phyloP scores from a whole-genome alignment of 768 basidiomycete species.

The Lentinus tigrinus region DNA sequence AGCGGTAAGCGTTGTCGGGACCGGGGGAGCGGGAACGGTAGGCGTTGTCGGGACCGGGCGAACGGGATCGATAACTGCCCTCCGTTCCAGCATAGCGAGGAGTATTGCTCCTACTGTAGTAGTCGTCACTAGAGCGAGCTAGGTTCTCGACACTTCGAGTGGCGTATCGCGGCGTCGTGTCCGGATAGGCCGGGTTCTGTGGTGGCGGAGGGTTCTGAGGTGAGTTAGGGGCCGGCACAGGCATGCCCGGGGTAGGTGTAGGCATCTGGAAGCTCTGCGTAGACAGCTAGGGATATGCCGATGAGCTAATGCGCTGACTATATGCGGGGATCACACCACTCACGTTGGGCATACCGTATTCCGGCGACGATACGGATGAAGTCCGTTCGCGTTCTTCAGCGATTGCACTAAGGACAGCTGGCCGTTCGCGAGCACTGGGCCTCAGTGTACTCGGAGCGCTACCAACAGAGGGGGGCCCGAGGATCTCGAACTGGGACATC shows the following conservation, averaged over 20 bases:
- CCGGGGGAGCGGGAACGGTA: constrained; percentile 1
- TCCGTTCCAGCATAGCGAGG: constrained; percentile 7
- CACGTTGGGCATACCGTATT: constrained; percentile 7
- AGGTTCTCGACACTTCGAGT: background rate
- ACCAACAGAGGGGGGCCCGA: constrained; percentile 40
- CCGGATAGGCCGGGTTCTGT: constrained; percentile 6
- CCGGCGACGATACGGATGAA: constrained; percentile 20
- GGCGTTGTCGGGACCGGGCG: background rate
- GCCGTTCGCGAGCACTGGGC: constrained; percentile 27
- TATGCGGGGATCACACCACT: background rate
- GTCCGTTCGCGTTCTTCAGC: constrained; percentile 31
- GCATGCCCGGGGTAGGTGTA: constrained; percentile 13
- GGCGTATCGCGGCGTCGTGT: constrained; percentile 3
- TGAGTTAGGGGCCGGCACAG: background rate
- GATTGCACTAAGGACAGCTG: constrained; percentile 51
- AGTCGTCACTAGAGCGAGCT: background rate
- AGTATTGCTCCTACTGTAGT: background rate
- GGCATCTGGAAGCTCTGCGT: constrained; percentile 16
- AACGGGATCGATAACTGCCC: background rate
- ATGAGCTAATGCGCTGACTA: background rate
- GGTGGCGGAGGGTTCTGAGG: constrained; percentile 11
- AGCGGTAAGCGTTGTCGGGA: background rate
- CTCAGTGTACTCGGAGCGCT: constrained; percentile 2
- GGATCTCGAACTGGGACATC: constrained; percentile 52
- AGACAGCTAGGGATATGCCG: background rate